Evolutionary conservation across 805 yeast species (phyloP), one percentile per base, ranked within the genome.

Genomic region (Myxozyma nipponensis): DNA sequence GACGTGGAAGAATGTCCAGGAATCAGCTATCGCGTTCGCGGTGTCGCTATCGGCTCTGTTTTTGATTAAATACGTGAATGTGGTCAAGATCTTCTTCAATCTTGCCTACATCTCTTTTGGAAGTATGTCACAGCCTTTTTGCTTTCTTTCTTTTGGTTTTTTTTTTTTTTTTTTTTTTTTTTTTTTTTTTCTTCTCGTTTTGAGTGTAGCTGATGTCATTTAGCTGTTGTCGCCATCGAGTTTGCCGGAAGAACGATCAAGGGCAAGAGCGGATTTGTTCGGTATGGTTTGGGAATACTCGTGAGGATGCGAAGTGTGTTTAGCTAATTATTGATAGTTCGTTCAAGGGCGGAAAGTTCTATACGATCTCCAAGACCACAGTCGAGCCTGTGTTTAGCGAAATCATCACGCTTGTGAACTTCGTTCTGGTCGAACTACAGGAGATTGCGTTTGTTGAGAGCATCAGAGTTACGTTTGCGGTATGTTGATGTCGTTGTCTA

Each of bases 401-500:
- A 37, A 6, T 32, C 36, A n/a, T 48, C 18, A 42, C 24, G 2
- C 24, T 54, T 15, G 30, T 45, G 17, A 54, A 54, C 47, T 47
- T 54, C 22, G 39, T 39, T 18, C 39, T 54, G 9, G 49, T 52
- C n/a, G 57, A 50, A 42, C 25, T 47, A 9, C 58, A 54, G 47
- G 39, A 44, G 44, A 41, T 54, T 9, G 47, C 58, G 5, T 52
- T 47, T 39, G 58, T 54, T 15, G 58, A 54, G 51, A 43, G 37
- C 32, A 21, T 41, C n/a, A 19, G 22, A 24, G 7, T 32, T 23
- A 52, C 54, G 6, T 30, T 36, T 26, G 18, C 32, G 6, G 53
- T 49, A 40, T n/a, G 53, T 28, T 19, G 3, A 7, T 19, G 6
- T 13, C 6, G 6, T 28, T 19, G 25, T 6, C 7, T 17, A 3